A percentile compares a stretch with the other conserved stretches of the same genome.
These are phyloP conservation scores for Rhynchospora breviuscula DNA, from an alignment of 176 grass and related monocot species.

Conservation along the genomic window DNA sequence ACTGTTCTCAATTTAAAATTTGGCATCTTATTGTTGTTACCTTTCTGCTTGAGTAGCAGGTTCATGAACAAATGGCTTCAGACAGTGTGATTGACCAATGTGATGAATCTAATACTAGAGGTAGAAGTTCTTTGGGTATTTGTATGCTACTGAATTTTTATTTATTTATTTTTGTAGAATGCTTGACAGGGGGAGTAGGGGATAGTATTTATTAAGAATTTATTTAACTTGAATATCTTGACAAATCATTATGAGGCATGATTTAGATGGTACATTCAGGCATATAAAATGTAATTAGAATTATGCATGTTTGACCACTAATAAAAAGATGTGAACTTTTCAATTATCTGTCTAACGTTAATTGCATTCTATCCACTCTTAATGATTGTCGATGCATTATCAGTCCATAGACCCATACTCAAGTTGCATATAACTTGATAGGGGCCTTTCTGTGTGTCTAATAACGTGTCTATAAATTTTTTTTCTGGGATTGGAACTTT, in stretches of 20 bases:
- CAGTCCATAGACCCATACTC: background rate
- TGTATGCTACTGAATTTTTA: background rate
- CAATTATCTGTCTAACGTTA: background rate
- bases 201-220: background rate
- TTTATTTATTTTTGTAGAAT: too few relatives aligned
- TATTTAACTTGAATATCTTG: background rate
- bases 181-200: too few relatives aligned
- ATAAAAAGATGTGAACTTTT: background rate
- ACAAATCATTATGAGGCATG: background rate
- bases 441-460: background rate
- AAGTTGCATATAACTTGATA: background rate
- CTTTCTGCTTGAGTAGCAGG: background rate
- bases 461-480: background rate
- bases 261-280: too few relatives aligned
- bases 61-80: background rate
- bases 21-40: background rate
- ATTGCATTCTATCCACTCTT: background rate
- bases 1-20: background rate
- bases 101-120: constrained; percentile 1
- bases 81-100: background rate
- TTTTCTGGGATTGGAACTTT: background rate
- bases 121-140: background rate
- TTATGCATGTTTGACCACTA: background rate
- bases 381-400: background rate
- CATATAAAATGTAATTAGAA: background rate